Percentiles rank a stretch among this genome's conserved stretches.
These are phyloP conservation scores for Brassica nigra DNA, from an alignment of 345 rosid genomes.

Conservation along the genomic window DNA sequence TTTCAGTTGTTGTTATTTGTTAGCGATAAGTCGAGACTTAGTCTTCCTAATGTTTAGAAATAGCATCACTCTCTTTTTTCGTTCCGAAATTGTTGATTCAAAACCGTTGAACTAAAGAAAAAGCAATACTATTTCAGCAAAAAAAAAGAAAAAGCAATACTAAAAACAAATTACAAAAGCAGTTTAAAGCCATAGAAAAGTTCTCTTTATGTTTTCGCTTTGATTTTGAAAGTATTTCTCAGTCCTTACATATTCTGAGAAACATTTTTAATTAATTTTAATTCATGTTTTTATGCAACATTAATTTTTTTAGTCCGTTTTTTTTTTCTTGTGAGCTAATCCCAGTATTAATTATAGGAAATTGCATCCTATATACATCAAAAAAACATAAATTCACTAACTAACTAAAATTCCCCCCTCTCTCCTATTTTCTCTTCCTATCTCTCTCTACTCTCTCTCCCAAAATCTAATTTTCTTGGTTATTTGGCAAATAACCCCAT, in stretches of 20 bases:
- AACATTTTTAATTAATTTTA: background rate
- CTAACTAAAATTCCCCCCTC: no score
- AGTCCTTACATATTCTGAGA: background rate
- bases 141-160: background rate
- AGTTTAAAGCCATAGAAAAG: background rate
- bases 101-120: background rate
- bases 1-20: background rate
- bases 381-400: no score
- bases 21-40: background rate
- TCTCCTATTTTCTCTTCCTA: no score
- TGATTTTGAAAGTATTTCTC: background rate
- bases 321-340: background rate
- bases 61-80: background rate
- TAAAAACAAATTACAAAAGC: background rate
- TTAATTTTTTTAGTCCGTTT: background rate
- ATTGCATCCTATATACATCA: no score
- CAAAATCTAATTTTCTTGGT: no score
- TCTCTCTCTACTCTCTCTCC: no score
- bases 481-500: no score
- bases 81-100: background rate
- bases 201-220: background rate
- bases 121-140: background rate
- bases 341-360: background rate
- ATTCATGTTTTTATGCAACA: background rate
- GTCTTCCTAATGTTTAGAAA: background rate